Evolutionary conservation across 2,329 filamentous ascomycete genomes (phyloP), one percentile per base, ranked within the genome.

Genomic region (Neonectria punicea): DNA sequence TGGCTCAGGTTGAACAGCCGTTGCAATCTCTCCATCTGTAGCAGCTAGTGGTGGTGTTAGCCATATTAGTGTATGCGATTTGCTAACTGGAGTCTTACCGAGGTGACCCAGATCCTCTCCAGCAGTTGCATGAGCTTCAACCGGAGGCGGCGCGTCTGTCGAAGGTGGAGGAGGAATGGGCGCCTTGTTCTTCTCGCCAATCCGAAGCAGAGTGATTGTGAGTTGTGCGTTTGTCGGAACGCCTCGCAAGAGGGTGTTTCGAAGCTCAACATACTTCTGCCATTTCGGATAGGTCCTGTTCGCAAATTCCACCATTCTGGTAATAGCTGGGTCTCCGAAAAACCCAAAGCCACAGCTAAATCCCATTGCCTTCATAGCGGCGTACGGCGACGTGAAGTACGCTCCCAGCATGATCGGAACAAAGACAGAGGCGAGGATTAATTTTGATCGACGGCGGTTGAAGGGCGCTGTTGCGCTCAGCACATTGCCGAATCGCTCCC

Each of bases 211-310:
- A 0, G 93, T 97, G 30, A 97, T 82, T 0, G 93, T 90, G 18
- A 97, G 86, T 74, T 97, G 93, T 4, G 93, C 92, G 75, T 97
- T 96, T 2, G 93, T 97, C 1, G 93, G 93, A 0, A 96, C 90
- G 2, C 93, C 92, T 74, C 92, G 93, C 55, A 97, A 96, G 77
- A 0, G 34, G 13, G 56, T 59, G 34, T 59, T 59, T 53, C 91
- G 86, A 11, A 93, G 80, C 72, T 94, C 90, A 16, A 95, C 82
- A 7, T 93, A 82, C 70, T 91, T 92, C 73, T 92, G 85, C 93
- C 93, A 96, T 70, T 90, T 82, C 1, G 92, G 92, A 70, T 89
- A 86, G 7, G 83, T 83, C 14, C 79, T 80, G 76, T 92, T 90
- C 30, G 93, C 78, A 70, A 87, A 86, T 13, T 79, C 77, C 4